Evolutionary conservation across 768 basidiomycete genomes (phyloP), one percentile per base, ranked within the genome.

Genomic region (Roridomyces roridus): DNA sequence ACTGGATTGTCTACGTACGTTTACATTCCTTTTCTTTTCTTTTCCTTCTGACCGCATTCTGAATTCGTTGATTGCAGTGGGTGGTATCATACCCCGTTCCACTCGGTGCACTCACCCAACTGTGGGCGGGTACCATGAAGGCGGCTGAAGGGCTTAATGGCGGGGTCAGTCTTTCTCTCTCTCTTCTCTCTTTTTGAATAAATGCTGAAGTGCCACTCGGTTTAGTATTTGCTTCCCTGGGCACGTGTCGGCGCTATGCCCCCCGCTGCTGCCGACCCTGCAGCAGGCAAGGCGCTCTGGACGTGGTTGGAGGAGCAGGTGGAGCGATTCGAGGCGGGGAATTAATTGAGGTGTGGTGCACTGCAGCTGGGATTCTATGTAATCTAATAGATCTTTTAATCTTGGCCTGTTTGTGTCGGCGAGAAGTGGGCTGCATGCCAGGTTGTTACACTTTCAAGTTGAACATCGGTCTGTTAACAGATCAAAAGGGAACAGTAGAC

Each of bases 61-160:
- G n/a, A n/a, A n/a, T 40, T 17, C 17, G 17, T 12, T 24, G 39
- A 24, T n/a, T 21, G 18, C 29, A 35, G 18, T 47, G 74, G 73
- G 53, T 46, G 25, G 39, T 49, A 11, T 1, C 71, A n/a, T 65
- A 71, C 55, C 71, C 74, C 10, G 56, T 67, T 4, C 58, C 71
- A 7, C 50, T 54, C 21, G 81, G 81, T 5, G 77, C 75, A 10
- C 65, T 82, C 50, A 79, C 80, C 3, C 77, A 74, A 49, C 66
- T 80, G 15, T 83, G 72, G 56, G 77, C 75, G 10, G 80, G 74
- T 1, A 77, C 76, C 15, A 61, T 77, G 53, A 72, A 74, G 4
- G 74, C 79, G 46, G 73, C 68, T 8, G 69, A 55, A 5, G 67
- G 65, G 6, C 59, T 73, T 1, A 74, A 77, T 44, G 82, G 83